These are phyloP conservation scores for Trypethelium eluteriae DNA, from an alignment of 495 filamentous ascomycete genomes.

Conservation along the genomic window DNA sequence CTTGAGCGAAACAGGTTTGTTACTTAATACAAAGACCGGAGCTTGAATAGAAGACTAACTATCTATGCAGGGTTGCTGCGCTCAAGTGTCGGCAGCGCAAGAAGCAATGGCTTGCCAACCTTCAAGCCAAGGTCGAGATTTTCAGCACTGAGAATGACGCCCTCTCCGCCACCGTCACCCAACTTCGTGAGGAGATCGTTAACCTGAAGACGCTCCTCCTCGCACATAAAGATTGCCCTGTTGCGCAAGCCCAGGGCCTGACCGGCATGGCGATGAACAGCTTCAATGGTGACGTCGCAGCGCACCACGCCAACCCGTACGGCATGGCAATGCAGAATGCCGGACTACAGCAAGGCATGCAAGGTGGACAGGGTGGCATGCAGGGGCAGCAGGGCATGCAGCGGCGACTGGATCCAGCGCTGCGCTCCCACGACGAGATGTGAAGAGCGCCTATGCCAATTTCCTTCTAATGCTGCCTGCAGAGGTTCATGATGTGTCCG, in stretches of 20 bases:
- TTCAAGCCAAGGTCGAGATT: conserved; percentile 90
- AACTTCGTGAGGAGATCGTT: conserved; percentile 87
- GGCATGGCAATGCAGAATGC: conserved; percentile 51
- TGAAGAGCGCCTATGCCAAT: background rate
- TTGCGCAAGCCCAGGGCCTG: conserved; percentile 80
- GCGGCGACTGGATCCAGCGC: conserved; percentile 17
- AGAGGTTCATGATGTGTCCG: too few species aligned
- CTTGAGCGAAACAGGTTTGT: conserved; percentile 89
- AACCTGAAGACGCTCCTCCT: conserved; percentile 88
- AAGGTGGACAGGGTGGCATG: conserved; percentile 1
- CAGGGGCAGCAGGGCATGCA: conserved; percentile 17
- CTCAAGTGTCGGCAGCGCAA: conserved; percentile 96
- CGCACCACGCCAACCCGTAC: conserved; percentile 58
- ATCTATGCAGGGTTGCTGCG: conserved; percentile 69
- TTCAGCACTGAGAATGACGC: conserved; percentile 86
- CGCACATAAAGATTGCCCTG: conserved; percentile 94
- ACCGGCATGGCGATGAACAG: conserved; percentile 60
- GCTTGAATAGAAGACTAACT: background rate
- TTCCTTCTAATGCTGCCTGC: too few species aligned
- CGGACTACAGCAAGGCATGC: conserved; percentile 2
- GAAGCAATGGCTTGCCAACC: conserved; percentile 96
- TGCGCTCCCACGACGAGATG: background rate
- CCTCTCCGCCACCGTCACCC: conserved; percentile 70
- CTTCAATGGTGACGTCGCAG: conserved; percentile 40
- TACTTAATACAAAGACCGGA: background rate